Base-by-base conservation (phyloP, 805 yeast species). In the Candida golubevii region DNA sequence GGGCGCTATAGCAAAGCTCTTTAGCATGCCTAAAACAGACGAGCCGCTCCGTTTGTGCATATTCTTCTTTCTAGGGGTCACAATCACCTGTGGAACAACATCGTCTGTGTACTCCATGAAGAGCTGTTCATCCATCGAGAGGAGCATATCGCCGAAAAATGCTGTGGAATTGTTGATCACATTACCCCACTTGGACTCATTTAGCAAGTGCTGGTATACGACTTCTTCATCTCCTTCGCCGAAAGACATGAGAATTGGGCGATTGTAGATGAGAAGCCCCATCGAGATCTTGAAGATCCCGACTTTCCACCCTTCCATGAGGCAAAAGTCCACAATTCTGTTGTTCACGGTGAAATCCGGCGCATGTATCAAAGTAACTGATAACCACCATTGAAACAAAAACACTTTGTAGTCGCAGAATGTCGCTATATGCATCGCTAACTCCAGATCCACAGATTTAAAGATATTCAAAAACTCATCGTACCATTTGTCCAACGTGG, bases 331-430 rank as follows among this genome's bases (percentile, higher is more conserved):
- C 71, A 80, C 61, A 60, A 69, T 59, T 64, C 75, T 50, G 68
- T 74, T 56, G 63, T 70, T 68, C 64, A 78, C 53, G 45, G 69
- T 60, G 64, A 71, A 50, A 39, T 68, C 74, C 1, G 86, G 86
- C n/a, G 81, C 70, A 35, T 82, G 81, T 29, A 78, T 77, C 1
- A 83, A 78, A 50, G 71, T 74, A 48, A 80, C 74, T 0, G 83
- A 76, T 38, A 81, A 58, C 71, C 83, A 80, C 87, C 87, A 81
- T 56, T 82, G 85, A 39, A 74, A 74, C n/a, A 80, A 67, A 58
- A 71, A 79, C 38, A 64, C 74, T 47, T 66, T 72, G 53, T 65
- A 63, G 54, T 67, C 82, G 53, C 65, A 71, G 43, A 59, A 61
- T 6, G 65, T 49, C 2, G 56, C 46, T 40, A 81, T 68, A 55